These are phyloP conservation scores for Globisporangium nagaii DNA, from an alignment of 352 stramenopile species.

Conservation along the genomic window DNA sequence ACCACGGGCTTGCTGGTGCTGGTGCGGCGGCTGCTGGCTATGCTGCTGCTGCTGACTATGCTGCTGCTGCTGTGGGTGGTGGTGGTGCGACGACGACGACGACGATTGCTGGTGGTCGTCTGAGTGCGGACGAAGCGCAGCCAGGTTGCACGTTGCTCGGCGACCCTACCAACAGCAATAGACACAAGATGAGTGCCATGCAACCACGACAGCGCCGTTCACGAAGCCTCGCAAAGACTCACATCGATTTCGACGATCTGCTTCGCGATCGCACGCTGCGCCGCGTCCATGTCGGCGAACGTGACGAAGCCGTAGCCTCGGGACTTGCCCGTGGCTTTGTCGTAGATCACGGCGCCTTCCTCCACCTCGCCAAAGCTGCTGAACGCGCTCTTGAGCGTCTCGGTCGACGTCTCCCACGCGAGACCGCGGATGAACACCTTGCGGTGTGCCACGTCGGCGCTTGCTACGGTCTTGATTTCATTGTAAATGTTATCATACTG, in stretches of 20 bases:
- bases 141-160: slow-evolving; percentile 45
- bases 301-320: slow-evolving; percentile 63
- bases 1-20: not conserved
- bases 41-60: slow-evolving; percentile 5
- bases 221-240: no score
- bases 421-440: slow-evolving; percentile 71
- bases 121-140: slow-evolving; percentile 30
- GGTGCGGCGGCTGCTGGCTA: no score
- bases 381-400: slow-evolving; percentile 44
- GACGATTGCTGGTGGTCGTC: slow-evolving; percentile 30
- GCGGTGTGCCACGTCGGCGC: slow-evolving; percentile 46
- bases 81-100: slow-evolving; percentile 1
- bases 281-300: slow-evolving; percentile 58
- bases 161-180: slow-evolving; percentile 19
- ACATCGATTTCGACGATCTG: slow-evolving; percentile 58
- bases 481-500: slow-evolving; percentile 54
- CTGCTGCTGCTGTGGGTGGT: slow-evolving; percentile 9
- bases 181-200: not conserved
- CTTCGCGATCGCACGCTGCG: slow-evolving; percentile 37
- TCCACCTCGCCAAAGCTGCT: slow-evolving; percentile 51
- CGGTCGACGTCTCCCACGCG: slow-evolving; percentile 47
- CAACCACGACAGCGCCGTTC: no score
- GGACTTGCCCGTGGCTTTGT: slow-evolving; percentile 59
- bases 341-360: slow-evolving; percentile 51
- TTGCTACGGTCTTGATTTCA: slow-evolving; percentile 53